Conservation (phyloP, 257 asterid species). For the Solanum virginianum region DNA sequence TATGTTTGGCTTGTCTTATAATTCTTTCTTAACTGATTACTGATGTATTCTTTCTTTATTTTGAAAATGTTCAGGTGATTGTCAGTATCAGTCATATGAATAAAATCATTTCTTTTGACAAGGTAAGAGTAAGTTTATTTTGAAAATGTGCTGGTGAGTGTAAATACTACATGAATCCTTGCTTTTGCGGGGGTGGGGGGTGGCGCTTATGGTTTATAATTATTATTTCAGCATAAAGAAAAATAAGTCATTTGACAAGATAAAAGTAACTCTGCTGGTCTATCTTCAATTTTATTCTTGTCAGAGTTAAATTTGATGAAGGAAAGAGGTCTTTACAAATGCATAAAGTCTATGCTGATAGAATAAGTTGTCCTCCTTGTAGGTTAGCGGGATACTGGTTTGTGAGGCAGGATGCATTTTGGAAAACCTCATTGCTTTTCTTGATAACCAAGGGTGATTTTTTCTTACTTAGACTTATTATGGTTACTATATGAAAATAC, state of each 20-base stretch:
- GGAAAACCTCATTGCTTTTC: constrained; percentile 85
- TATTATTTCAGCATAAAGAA: neutral
- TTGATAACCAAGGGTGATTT: constrained; percentile 75
- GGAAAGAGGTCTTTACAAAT: neutral
- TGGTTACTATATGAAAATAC: constrained; percentile 23
- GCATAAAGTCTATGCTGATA: neutral
- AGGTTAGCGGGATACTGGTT: constrained; percentile 87
- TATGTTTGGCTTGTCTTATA: neutral
- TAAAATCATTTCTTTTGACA: constrained; percentile 67
- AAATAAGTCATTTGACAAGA: constrained; percentile 58
- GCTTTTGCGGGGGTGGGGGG: neutral
- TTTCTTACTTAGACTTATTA: neutral
- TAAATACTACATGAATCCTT: constrained; percentile 64
- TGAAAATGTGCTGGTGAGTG: constrained; percentile 45
- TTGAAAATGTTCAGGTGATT: constrained; percentile 53
- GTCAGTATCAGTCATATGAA: constrained; percentile 71
- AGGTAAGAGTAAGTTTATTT: constrained; percentile 38
- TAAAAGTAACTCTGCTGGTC: constrained; percentile 6
- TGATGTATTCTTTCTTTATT: constrained; percentile 1
- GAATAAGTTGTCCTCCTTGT: neutral
- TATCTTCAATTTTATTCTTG: neutral
- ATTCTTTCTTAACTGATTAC: neutral
- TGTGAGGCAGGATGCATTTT: constrained; percentile 99
- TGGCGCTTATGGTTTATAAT: neutral
- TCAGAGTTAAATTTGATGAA: neutral